Base-by-base conservation (phyloP, 2,329 filamentous ascomycete genomes). In the Aspergillus tamarii region DNA sequence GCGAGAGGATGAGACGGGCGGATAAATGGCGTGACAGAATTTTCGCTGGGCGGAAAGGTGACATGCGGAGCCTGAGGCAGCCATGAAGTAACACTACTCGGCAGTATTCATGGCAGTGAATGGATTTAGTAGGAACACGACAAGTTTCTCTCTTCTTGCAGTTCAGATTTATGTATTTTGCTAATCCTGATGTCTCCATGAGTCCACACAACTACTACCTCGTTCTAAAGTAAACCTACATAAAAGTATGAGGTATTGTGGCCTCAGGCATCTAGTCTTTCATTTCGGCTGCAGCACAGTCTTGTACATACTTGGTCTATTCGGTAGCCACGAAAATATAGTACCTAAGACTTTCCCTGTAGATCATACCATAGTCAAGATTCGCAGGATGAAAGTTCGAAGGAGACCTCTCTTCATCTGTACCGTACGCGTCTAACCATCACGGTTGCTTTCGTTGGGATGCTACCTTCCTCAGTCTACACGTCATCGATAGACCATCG, bases 401-500 rank as follows among this genome's bases (percentile, higher is more conserved):
- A 28, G 45, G 14, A 28, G 2, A 48, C 19, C 19, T 59, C 30
- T 11, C 36, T 26, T 36, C 21, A 21, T 26, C 10, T 50, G n/a
- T 23, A 36, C 30, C 9, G 23, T 53, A 36, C 48, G 43, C 21
- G 11, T 7, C 46, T 36, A 14, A 34, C 26, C 26, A 43, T 34
- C 11, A 58, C 57, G 61, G 67, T 65, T 64, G 58, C 66, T 59
- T 68, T 56, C 46, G 34, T 23, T 52, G 26, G 46, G 46, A 67
- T 67, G 55, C 63, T 63, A 67, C 65, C 59, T 28, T 52, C 57
- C 34, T 52, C 30, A 43, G 57, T 68, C 64, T 65, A 68, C 45
- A 64, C 68, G 69, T 71, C 69, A 70, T 70, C 64, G 65, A 66
- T 53, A 32, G 43, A 32, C 45, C 21, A 43, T 32, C 36, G 34